phyloP scores from a whole-genome alignment of 2,329 filamentous ascomycete genomes.

The Verticillium alfalfae region DNA sequence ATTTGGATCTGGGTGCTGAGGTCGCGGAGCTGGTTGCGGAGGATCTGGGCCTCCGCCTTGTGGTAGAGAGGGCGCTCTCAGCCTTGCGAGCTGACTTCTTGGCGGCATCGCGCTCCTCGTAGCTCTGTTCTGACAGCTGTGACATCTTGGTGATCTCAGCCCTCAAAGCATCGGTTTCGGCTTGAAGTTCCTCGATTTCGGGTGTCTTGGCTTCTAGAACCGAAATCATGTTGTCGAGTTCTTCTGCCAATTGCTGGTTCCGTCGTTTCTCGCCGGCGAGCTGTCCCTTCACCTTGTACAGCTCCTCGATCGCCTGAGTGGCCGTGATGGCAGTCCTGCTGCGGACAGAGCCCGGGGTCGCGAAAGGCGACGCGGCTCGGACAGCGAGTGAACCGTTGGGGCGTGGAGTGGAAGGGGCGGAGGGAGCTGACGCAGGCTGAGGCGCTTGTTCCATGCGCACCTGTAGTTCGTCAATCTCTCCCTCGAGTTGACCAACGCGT shows the following conservation, averaged over 20 bases:
- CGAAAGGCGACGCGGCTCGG: slow-evolving; percentile 56
- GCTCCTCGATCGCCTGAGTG: slow-evolving; percentile 58
- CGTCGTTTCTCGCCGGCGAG: slow-evolving; percentile 69
- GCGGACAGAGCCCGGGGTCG: slow-evolving; percentile 53
- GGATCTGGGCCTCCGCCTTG: slow-evolving; percentile 68
- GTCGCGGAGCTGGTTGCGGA: slow-evolving; percentile 83
- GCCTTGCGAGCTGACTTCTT: slow-evolving; percentile 75
- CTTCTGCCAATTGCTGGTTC: slow-evolving; percentile 66
- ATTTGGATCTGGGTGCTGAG: slow-evolving; percentile 87
- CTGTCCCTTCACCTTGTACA: slow-evolving; percentile 64
- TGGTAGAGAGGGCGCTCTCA: slow-evolving; percentile 62
- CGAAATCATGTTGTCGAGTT: slow-evolving; percentile 80
- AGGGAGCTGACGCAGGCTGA: slow-evolving; percentile 23
- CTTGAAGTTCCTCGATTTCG: slow-evolving; percentile 78
- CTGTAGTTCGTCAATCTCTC: slow-evolving; percentile 48
- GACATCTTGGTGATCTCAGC: slow-evolving; percentile 82
- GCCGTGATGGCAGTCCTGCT: slow-evolving; percentile 51
- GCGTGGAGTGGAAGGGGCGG: slow-evolving; percentile 55
- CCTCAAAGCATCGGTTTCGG: slow-evolving; percentile 75
- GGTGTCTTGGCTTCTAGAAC: slow-evolving; percentile 82
- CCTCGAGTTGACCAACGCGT: slow-evolving; percentile 43
- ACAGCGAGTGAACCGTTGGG: slow-evolving; percentile 49
- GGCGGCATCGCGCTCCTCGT: slow-evolving; percentile 72
- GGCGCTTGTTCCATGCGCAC: slow-evolving; percentile 38
- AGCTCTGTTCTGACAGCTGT: slow-evolving; percentile 74